Evolutionary conservation across 345 rosid genomes (phyloP).

Genomic region (Populus deltoides): DNA sequence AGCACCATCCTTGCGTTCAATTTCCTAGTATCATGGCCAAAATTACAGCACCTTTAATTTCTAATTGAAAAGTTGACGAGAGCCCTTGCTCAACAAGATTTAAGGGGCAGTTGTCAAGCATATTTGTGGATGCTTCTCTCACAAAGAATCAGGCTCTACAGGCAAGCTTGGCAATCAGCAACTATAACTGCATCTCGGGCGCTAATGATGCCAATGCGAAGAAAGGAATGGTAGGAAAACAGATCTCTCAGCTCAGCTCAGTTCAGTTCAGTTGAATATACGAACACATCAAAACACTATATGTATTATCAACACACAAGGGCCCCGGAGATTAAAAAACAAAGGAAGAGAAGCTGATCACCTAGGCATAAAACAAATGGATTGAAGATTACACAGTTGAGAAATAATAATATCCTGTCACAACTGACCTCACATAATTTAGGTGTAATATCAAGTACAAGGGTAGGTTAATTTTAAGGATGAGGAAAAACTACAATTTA

Average conservation of each 20-base stretch:
- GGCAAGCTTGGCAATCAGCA: background rate
- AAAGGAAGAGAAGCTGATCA: background rate
- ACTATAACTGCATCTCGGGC: too few relatives aligned
- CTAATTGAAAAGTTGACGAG: background rate
- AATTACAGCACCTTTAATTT: too few relatives aligned
- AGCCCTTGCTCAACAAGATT: too few relatives aligned
- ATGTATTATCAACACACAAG: background rate
- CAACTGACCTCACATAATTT: background rate
- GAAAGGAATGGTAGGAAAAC: background rate
- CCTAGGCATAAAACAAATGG: background rate
- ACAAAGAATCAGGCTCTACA: background rate
- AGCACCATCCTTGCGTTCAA: background rate
- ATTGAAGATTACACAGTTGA: background rate
- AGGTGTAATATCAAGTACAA: background rate
- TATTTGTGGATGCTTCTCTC: background rate
- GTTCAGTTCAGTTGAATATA: too few relatives aligned
- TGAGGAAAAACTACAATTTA: constrained; percentile 6
- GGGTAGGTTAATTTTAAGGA: background rate
- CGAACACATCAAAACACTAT: background rate
- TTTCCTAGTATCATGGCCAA: background rate
- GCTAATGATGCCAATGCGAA: too few relatives aligned
- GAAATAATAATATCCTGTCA: background rate
- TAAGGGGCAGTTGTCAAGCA: background rate
- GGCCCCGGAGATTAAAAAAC: too few relatives aligned
- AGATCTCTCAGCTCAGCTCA: background rate